A percentile compares a stretch with the other conserved stretches of the same genome.
Conservation (phyloP, 805 yeast species). For the Ogataea wickerhamii region DNA sequence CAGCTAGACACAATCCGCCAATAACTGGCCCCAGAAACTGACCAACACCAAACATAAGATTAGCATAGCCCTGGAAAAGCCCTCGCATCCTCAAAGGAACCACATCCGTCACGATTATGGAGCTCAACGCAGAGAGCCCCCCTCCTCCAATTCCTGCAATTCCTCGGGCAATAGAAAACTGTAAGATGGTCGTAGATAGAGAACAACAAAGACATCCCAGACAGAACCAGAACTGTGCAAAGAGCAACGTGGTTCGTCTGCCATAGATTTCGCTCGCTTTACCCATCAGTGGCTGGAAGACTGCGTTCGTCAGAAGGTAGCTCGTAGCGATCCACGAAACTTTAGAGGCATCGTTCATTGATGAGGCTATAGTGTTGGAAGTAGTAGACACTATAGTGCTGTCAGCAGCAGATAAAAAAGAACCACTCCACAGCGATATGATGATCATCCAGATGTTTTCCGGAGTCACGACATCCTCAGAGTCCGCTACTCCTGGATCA, state of each 20-base stretch:
- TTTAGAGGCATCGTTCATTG: constrained; percentile 47
- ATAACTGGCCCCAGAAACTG: constrained; percentile 43
- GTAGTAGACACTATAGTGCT: constrained; percentile 59
- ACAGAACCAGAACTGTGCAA: constrained; percentile 43
- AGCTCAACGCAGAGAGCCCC: constrained; percentile 48
- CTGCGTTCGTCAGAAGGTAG: constrained; percentile 63
- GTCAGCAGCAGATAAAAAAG: constrained; percentile 54
- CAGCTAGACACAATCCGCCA: constrained; percentile 37
- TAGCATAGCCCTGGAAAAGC: constrained; percentile 49
- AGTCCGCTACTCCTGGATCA: background rate
- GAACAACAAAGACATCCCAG: constrained; percentile 43
- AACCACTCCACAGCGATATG: constrained; percentile 41
- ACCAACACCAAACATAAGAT: constrained; percentile 35
- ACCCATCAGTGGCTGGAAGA: constrained; percentile 74
- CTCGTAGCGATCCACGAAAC: constrained; percentile 73
- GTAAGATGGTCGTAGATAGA: constrained; percentile 38
- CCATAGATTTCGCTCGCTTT: constrained; percentile 65
- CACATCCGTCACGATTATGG: constrained; percentile 53
- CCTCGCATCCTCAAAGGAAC: constrained; percentile 53
- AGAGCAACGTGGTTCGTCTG: constrained; percentile 42
- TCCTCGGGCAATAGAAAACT: constrained; percentile 48
- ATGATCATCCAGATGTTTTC: constrained; percentile 12
- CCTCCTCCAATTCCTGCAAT: constrained; percentile 60
- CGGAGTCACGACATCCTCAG: constrained; percentile 4
- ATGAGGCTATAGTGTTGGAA: constrained; percentile 55